These are phyloP conservation scores for Lophiostoma macrostomum DNA, from an alignment of 495 filamentous ascomycete species.

Conservation along the genomic window DNA sequence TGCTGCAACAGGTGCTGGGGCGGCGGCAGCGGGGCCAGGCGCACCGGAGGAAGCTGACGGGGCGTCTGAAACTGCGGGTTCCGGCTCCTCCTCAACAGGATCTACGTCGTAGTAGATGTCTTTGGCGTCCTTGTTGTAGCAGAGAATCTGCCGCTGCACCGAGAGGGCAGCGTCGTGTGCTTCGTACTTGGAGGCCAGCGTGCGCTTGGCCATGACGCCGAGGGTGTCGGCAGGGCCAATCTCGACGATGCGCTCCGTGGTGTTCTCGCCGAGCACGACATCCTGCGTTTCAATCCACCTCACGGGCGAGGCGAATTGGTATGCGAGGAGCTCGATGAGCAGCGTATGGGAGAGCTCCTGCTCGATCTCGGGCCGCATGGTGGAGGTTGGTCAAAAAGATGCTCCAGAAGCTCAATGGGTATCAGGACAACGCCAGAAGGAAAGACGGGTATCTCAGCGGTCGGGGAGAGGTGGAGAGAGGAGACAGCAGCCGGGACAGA, in stretches of 20 bases:
- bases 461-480: not conserved
- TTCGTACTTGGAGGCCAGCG: conserved; percentile 96
- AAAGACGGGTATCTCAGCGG: conserved; percentile 15
- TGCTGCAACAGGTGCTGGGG: conserved; percentile 49
- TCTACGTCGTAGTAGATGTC: conserved; percentile 99
- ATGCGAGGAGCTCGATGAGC: conserved; percentile 95
- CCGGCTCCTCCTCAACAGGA: conserved; percentile 85
- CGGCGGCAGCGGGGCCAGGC: conserved; percentile 47
- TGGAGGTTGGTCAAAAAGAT: conserved; percentile 46
- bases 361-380: conserved; percentile 96
- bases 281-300: conserved; percentile 99
- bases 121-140: conserved; percentile 99
- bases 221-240: conserved; percentile 97
- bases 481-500: not conserved
- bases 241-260: conserved; percentile 95
- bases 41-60: conserved; percentile 44
- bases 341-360: conserved; percentile 97
- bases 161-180: conserved; percentile 96
- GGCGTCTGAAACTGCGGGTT: conserved; percentile 52
- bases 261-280: conserved; percentile 95
- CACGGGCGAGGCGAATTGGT: conserved; percentile 97
- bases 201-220: conserved; percentile 95
- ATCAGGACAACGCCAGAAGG: not conserved
- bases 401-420: conserved; percentile 3
- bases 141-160: conserved; percentile 93